phyloP scores from a whole-genome alignment of 2,329 filamentous ascomycete genomes.

The Aureobasidium sp. region DNA sequence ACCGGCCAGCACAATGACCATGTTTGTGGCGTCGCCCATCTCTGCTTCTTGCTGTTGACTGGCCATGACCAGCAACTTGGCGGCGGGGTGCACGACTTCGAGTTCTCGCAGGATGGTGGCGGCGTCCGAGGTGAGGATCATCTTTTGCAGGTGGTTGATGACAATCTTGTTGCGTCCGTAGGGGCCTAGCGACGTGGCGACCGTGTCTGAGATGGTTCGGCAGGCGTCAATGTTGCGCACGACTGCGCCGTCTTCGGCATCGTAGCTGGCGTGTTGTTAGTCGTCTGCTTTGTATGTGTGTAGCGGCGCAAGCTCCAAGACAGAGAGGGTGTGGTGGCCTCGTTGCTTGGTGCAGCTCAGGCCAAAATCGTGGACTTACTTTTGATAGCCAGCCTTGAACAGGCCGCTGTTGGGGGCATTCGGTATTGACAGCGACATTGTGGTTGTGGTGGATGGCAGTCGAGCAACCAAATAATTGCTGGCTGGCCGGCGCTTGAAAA shows the following conservation, averaged over 20 bases:
- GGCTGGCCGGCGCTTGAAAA: background rate
- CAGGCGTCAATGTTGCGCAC: slow-evolving; percentile 98
- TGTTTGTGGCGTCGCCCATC: slow-evolving; percentile 97
- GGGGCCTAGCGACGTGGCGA: slow-evolving; percentile 92
- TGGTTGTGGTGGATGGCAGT: background rate
- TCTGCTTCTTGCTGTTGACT: slow-evolving; percentile 98
- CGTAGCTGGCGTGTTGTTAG: slow-evolving; percentile 62
- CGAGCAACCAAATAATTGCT: background rate
- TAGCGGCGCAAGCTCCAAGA: slow-evolving; percentile 18
- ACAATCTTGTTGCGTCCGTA: slow-evolving; percentile 99
- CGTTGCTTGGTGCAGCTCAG: too few species aligned
- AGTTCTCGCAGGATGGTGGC: slow-evolving; percentile 95
- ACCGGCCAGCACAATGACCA: slow-evolving; percentile 92
- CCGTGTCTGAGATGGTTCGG: slow-evolving; percentile 87
- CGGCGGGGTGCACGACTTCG: slow-evolving; percentile 95
- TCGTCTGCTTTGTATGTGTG: slow-evolving; percentile 21
- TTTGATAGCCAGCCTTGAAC: slow-evolving; percentile 95
- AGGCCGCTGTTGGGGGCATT: slow-evolving; percentile 86
- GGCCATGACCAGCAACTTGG: slow-evolving; percentile 96
- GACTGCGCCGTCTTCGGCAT: slow-evolving; percentile 97
- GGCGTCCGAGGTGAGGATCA: slow-evolving; percentile 97
- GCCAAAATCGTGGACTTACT: slow-evolving; percentile 64
- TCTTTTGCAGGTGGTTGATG: slow-evolving; percentile 99
- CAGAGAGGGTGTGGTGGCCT: too few species aligned
- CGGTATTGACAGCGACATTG: slow-evolving; percentile 94